A percentile compares a stretch with the other conserved stretches of the same genome.
Conservation (phyloP, 108 stramenopile species). For the Nitzschia palea region DNA sequence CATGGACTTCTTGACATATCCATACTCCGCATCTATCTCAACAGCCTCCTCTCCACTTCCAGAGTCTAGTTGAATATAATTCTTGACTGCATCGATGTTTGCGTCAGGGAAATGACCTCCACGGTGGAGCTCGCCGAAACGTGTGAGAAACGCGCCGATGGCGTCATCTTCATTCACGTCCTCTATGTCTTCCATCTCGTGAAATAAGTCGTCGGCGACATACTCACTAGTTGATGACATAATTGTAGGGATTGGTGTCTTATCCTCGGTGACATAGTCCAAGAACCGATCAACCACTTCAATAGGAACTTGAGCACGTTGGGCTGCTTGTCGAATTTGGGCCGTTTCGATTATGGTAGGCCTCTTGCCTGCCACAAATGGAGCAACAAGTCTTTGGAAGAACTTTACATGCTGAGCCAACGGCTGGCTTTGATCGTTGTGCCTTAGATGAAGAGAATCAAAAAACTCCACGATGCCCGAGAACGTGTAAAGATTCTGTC, state of each 20-base stretch:
- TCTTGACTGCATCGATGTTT: not conserved
- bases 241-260: not conserved
- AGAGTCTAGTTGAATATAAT: not conserved
- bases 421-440: not conserved
- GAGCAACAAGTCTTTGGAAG: conserved; percentile 21
- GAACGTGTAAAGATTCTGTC: not conserved
- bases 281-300: conserved; percentile 18
- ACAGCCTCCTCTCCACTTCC: conserved; percentile 8
- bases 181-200: conserved; percentile 28
- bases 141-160: conserved; percentile 24
- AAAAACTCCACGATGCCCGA: conserved; percentile 1
- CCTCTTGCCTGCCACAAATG: conserved; percentile 13
- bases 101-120: conserved; percentile 25
- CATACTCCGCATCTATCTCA: conserved; percentile 18
- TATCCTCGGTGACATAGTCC: conserved; percentile 2
- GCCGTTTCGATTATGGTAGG: conserved; percentile 31
- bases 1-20: conserved; percentile 20
- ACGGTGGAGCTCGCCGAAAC: not conserved
- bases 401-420: conserved; percentile 2
- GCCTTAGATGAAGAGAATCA: not conserved
- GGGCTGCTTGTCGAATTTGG: conserved; percentile 30
- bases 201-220: not conserved
- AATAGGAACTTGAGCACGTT: conserved; percentile 14
- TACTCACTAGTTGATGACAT: conserved; percentile 7
- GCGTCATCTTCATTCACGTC: conserved; percentile 29